Base-by-base conservation (phyloP, 306 rosid genomes). In the Citrullus amarus region DNA sequence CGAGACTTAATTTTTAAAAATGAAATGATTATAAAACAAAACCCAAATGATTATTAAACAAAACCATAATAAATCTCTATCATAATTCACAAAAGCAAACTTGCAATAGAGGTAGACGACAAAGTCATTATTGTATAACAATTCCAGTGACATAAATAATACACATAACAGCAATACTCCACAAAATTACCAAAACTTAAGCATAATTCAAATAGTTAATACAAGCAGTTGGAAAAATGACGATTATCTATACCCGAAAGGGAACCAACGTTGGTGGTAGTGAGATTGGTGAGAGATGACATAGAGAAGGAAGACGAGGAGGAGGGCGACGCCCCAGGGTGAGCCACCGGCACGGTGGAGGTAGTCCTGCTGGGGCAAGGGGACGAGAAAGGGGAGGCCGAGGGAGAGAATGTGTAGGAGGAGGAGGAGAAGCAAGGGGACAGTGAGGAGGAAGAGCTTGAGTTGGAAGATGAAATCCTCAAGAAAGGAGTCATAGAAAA, bases 291-390 rank as follows among this genome's bases (percentile, higher is more conserved):
- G 72, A 32, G 96, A 84, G 78, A 92, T 78, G 89, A 92, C 65
- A 78, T 84, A 84, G 59, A 94, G 46, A 7, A 94, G 83, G 43
- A 94, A 84, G 17, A 94, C 58, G 69, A 94, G 97, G 87, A 94
- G 63, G 9, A 88, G 60, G 0, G 81, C 96, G 0, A 94, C 90
- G 3, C 98, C 98, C 96, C 96, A 94, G 0, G 98, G 98, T 2
- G 98, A 92, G 1, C 90, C 96, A 16, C 96, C 95, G 13, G 95
- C 98, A 7, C 93, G 83, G 51, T 92, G 97, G 38, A 94, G 85
- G 18, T 92, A 86, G 0, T 94, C 91, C 66, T 69, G 84, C 63
- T 90, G 92, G 0, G 95, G 91, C 38, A 84, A 81, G 1, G 91
- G 94, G 12, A 82, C 2, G 1, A 86, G 70, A 56, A 81, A 79